These are phyloP conservation scores for Pyrenochaeta sp. DNA, from an alignment of 2,329 filamentous ascomycete genomes.

Conservation along the genomic window DNA sequence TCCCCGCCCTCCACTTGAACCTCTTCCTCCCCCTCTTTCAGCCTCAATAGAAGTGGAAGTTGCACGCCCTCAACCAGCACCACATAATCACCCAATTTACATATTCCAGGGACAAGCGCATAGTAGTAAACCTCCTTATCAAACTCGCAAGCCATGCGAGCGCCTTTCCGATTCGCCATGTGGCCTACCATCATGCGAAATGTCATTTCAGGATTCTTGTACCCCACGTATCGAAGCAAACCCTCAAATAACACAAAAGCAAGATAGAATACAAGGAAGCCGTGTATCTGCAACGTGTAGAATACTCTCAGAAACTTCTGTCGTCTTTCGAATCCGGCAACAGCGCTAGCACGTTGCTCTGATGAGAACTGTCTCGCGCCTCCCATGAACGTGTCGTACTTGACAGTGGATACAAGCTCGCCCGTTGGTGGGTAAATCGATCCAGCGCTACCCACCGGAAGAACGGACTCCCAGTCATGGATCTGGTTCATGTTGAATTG, in stretches of 20 bases:
- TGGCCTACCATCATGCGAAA: not conserved
- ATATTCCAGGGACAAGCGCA: slow-evolving; percentile 1
- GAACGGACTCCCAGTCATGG: slow-evolving; percentile 6
- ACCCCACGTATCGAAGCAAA: not conserved
- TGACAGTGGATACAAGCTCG: not conserved
- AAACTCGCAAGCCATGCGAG: not conserved
- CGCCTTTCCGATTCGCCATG: slow-evolving; percentile 1
- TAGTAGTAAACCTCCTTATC: not conserved
- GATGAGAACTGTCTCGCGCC: not conserved
- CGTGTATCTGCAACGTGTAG: not conserved
- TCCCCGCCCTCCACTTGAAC: not conserved
- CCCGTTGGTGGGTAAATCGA: slow-evolving; percentile 3
- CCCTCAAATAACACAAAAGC: not conserved
- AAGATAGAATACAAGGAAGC: not conserved
- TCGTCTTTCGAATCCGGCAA: slow-evolving; percentile 1
- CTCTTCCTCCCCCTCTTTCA: not conserved
- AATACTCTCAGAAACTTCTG: slow-evolving; percentile 5
- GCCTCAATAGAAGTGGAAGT: not conserved
- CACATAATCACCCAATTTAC: not conserved
- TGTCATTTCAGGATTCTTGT: not conserved
- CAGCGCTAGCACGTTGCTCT: not conserved
- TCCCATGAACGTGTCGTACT: slow-evolving; percentile 7
- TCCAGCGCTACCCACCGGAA: not conserved
- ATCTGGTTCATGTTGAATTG: slow-evolving; percentile 4
- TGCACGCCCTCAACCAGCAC: not conserved